Percentiles rank a stretch among this genome's conserved stretches.
Evolutionary conservation across 352 stramenopile species (phyloP).

Genomic region (Phytophthora idaei): DNA sequence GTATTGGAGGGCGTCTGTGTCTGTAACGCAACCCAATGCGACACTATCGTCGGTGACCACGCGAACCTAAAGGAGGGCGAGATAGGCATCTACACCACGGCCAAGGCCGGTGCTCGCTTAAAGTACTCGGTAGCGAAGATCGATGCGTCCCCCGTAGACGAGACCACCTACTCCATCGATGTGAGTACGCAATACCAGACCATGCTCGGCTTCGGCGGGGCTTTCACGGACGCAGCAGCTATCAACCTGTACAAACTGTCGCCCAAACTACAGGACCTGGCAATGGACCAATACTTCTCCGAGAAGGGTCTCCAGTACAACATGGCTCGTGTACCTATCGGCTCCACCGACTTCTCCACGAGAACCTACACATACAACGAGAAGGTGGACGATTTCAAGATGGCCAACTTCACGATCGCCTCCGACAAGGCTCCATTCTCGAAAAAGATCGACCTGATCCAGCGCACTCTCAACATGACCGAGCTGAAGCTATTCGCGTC

Average conservation of each 20-base stretch:
- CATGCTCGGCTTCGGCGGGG: conserved; percentile 82
- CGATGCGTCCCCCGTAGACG: conserved; percentile 14
- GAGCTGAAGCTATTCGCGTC: conserved; percentile 67
- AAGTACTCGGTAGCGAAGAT: conserved; percentile 32
- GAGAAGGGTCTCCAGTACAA: conserved; percentile 64
- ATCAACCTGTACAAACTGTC: conserved; percentile 73
- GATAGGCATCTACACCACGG: conserved; percentile 53
- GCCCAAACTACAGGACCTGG: conserved; percentile 47
- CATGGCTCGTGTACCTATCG: conserved; percentile 72
- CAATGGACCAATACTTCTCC: conserved; percentile 69
- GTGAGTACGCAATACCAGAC: conserved; percentile 50
- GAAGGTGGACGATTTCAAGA: conserved; percentile 37
- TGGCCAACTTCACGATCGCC: conserved; percentile 67
- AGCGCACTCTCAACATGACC: conserved; percentile 39
- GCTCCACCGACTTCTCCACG: conserved; percentile 75
- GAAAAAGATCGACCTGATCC: conserved; percentile 46
- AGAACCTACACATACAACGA: conserved; percentile 50
- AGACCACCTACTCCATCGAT: conserved; percentile 37
- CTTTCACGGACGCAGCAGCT: conserved; percentile 76
- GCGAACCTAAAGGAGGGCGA: conserved; percentile 27
- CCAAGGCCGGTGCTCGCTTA: conserved; percentile 48
- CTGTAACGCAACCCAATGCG: conserved; percentile 44
- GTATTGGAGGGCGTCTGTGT: conserved; percentile 57
- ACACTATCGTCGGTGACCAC: conserved; percentile 36
- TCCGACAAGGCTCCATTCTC: conserved; percentile 54